phyloP scores from a whole-genome alignment of 1,284 basidiomycete species.

The Schizophyllum amplum region DNA sequence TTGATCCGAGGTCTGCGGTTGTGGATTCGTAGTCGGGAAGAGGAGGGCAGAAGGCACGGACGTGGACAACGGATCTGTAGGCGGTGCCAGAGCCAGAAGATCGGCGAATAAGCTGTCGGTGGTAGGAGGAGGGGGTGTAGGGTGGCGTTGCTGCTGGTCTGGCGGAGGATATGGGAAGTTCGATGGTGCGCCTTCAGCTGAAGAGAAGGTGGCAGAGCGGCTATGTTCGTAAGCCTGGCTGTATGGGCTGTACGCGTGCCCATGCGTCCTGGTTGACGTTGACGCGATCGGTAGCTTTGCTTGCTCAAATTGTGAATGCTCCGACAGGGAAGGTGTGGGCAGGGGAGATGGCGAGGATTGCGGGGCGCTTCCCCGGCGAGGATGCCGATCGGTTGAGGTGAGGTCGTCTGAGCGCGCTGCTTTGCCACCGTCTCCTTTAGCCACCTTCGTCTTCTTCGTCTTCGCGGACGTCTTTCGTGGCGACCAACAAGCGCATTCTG shows the following conservation, averaged over 20 bases:
- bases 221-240: constrained; percentile 43
- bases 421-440: background rate
- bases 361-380: background rate
- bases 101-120: background rate
- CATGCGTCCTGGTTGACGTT: constrained; percentile 13
- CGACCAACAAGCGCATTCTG: background rate
- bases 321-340: background rate
- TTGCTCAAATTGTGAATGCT: background rate
- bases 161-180: background rate
- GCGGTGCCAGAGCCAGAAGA: background rate
- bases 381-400: background rate
- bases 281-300: background rate
- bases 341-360: background rate
- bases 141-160: background rate
- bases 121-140: background rate
- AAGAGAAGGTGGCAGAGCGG: background rate
- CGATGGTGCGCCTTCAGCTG: background rate
- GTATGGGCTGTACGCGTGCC: constrained; percentile 54
- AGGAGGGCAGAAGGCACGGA: background rate
- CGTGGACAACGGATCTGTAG: background rate
- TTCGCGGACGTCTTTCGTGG: background rate
- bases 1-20: no score
- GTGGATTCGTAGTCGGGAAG: background rate
- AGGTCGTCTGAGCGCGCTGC: background rate
- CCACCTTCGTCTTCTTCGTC: background rate